Evolutionary conservation across 1,139 yeast species (phyloP), one percentile per base, ranked within the genome.

Genomic region (Suhomyces kunorum): DNA sequence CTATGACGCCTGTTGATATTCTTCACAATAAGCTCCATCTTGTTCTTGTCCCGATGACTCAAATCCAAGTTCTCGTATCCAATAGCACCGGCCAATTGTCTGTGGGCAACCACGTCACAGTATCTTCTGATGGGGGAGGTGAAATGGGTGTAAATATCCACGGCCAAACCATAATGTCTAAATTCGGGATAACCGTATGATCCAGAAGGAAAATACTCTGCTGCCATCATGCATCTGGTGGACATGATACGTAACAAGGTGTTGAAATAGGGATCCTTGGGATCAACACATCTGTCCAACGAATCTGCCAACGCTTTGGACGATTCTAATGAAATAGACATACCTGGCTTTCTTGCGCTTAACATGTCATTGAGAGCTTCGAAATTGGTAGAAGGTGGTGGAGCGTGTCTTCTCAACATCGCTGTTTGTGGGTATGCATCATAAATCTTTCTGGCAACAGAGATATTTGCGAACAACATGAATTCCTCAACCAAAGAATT

Each of bases 191-290:
- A 87, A 6, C 95, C 87, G 55, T 76, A 87, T 12, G 86, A 80
- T n/a, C 99, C 98, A 0, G 96, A 80, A 6, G 95, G 83, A 71
- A 94, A 94, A 61, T 94, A 94, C 57, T 92, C 98, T 1, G 99
- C 99, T 2, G 98, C 96, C 86, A 89, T 87, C 98, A 94, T 94
- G 67, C 98, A 92, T 57, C 99, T 78, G 0, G 99, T 94, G 6
- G 98, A 94, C 96, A 92, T 86, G 49, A 94, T 92, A 65, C 99
- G 83, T 8, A 92, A 76, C 54, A 94, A 74, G 0, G 98, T 92
- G 64, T 94, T 94, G 76, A 94, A 89, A 58, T 88, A 94, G 6
- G 90, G 85, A 60, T 92, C 98, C 0, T 77, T 58, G 17, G 82
- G 77, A 61, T 92, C 98, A 24, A 70, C 78, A 64, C 96, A 88